Evolutionary conservation across 257 asterid species (phyloP).

Genomic region (Petunia axillaris): DNA sequence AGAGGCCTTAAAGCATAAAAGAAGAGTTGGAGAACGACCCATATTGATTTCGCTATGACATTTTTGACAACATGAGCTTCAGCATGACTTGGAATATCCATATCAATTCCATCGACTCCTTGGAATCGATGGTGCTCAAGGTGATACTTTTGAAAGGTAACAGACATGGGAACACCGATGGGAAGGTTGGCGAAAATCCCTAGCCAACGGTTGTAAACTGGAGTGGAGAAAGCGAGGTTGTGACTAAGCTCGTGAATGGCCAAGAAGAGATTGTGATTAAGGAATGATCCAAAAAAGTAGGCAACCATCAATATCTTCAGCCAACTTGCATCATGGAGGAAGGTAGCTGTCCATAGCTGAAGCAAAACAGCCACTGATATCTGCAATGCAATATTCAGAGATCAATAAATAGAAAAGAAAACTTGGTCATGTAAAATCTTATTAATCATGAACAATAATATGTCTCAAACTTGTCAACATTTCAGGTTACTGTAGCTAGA

Average conservation of each 20-base stretch:
- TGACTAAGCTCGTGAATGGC: conserved; percentile 94
- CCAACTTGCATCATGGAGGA: conserved; percentile 62
- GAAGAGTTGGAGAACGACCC: conserved; percentile 87
- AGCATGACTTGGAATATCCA: conserved; percentile 75
- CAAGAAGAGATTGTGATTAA: conserved; percentile 89
- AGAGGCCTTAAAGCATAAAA: conserved; percentile 85
- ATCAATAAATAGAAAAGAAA: neutral
- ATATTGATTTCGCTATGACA: conserved; percentile 57
- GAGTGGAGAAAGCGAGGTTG: conserved; percentile 89
- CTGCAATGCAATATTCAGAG: conserved; percentile 38
- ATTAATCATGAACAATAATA: neutral
- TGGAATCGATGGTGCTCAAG: conserved; percentile 95
- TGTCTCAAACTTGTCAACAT: neutral
- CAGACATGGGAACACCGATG: conserved; percentile 91
- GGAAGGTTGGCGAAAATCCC: conserved; percentile 94
- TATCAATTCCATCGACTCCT: conserved; percentile 89
- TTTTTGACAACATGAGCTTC: conserved; percentile 67
- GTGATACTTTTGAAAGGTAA: conserved; percentile 92
- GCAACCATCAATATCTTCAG: conserved; percentile 63
- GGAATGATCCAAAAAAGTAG: conserved; percentile 85
- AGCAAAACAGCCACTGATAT: conserved; percentile 66
- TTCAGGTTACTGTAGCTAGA: neutral
- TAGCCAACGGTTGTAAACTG: conserved; percentile 79
- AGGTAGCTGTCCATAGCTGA: conserved; percentile 90
- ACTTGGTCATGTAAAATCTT: neutral